Conservation (phyloP, 2,329 filamentous ascomycete species). For the Curvularia verruculosa region DNA sequence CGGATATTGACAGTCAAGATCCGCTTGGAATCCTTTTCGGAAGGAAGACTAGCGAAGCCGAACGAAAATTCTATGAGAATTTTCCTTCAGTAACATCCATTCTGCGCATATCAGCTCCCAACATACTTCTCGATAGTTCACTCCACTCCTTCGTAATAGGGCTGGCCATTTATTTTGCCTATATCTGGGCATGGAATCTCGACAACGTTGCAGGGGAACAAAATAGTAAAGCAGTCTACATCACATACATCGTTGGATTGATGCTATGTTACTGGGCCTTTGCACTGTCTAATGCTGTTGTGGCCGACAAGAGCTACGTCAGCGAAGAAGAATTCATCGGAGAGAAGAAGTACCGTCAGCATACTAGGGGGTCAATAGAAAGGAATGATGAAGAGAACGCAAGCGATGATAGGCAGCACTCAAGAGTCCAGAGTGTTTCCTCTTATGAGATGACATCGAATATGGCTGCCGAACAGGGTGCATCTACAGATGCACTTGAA, state of each 20-base stretch:
- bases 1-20: neutral
- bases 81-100: neutral
- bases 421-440: neutral
- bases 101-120: neutral
- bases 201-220: neutral
- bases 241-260: neutral
- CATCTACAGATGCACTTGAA: neutral
- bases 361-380: no score
- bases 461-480: no score
- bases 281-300: neutral
- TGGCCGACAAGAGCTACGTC: neutral
- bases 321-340: neutral
- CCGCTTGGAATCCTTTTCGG: no score
- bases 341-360: neutral
- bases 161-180: conserved; percentile 3
- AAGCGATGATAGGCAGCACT: neutral
- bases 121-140: neutral
- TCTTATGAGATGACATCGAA: neutral
- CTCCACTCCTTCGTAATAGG: neutral
- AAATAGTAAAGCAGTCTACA: neutral
- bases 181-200: neutral
- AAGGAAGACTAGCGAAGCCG: no score
- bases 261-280: neutral
- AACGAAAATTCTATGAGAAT: neutral
- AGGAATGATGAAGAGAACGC: neutral